Evolutionary conservation across 768 basidiomycete species (phyloP), one percentile per base, ranked within the genome.

Genomic region (Pulveroboletus sp.): DNA sequence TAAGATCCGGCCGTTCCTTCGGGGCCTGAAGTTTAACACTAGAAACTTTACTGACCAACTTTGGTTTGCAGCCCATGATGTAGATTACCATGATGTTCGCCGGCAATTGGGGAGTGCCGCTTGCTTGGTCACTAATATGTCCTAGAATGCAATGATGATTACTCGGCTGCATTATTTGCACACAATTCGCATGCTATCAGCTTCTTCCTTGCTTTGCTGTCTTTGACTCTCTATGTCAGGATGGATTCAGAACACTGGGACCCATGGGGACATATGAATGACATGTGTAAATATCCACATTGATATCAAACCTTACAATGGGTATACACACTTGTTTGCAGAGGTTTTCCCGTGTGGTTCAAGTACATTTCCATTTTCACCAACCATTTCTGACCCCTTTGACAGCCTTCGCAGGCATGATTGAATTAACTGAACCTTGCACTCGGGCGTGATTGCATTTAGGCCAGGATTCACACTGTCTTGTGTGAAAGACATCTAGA

Each of bases 31-130:
- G 40, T 24, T 47, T 38, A 17, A 14, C 7, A 31, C 41, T 17
- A 13, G 42, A 38, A 21, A 43, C 14, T n/a, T 43, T 35, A 40
- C 45, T 65, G 31, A 60, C 47, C 50, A 49, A 58, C 46, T 30
- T 50, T n/a, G 3, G 35, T 47, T 38, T 49, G 35, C 68, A 99
- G 95, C 96, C 13, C 96, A 98, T 63, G 96, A 99, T 68, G 94
- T 99, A 39, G 96, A 99, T 71, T 87, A 90, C 66, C 89, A 96
- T 54, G 96, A 98, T 67, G 77, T 97, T 44, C 77, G 96, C 58
- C 73, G 90, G 56, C 85, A 93, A 51, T 73, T 97, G 7, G 91
- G 89, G 8, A 89, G 89, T 60, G 87, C 80, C 41, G 82, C 84
- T 24, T 86, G 83, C 64, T 64, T 88, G 27, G 58, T 84, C 41